Conservation (phyloP, 345 rosid species). For the Eucalyptus brandiana region DNA sequence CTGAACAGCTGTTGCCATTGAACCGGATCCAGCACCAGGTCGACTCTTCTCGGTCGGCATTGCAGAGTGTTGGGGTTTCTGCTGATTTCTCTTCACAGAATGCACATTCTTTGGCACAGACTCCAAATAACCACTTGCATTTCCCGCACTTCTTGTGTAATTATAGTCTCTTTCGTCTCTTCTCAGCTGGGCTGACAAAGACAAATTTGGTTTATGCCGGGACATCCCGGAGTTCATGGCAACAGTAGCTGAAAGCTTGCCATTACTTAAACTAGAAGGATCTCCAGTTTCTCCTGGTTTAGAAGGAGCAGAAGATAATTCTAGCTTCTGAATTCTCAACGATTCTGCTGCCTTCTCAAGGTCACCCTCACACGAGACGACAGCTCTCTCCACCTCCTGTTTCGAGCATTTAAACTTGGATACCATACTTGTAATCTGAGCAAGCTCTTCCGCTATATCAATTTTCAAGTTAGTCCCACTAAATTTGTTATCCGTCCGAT, state of each 20-base stretch:
- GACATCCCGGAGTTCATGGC: background rate
- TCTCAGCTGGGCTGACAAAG: constrained; percentile 26
- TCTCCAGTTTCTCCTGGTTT: constrained; percentile 57
- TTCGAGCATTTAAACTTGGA: constrained; percentile 39
- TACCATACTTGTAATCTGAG: constrained; percentile 60
- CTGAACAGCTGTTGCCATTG: constrained; percentile 45
- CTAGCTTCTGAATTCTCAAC: constrained; percentile 34
- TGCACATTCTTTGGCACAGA: constrained; percentile 25
- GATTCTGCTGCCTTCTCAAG: constrained; percentile 53
- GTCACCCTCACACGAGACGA: constrained; percentile 67
- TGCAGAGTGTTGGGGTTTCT: constrained; percentile 40
- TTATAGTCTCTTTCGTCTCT: constrained; percentile 61
- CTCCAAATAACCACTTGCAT: constrained; percentile 17
- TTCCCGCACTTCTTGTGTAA: constrained; percentile 31
- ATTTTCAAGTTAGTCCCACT: constrained; percentile 58
- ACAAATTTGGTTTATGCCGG: constrained; percentile 8
- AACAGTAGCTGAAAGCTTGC: constrained; percentile 6
- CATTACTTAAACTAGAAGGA: constrained; percentile 23
- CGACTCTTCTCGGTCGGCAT: constrained; percentile 45
- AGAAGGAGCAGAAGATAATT: constrained; percentile 23
- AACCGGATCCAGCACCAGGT: constrained; percentile 27
- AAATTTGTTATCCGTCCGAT: constrained; percentile 22
- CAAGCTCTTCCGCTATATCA: constrained; percentile 80
- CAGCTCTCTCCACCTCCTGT: constrained; percentile 82
- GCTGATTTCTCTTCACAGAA: constrained; percentile 42